Conservation (phyloP, 129 eudicot genomes). For the Centella asiatica region DNA sequence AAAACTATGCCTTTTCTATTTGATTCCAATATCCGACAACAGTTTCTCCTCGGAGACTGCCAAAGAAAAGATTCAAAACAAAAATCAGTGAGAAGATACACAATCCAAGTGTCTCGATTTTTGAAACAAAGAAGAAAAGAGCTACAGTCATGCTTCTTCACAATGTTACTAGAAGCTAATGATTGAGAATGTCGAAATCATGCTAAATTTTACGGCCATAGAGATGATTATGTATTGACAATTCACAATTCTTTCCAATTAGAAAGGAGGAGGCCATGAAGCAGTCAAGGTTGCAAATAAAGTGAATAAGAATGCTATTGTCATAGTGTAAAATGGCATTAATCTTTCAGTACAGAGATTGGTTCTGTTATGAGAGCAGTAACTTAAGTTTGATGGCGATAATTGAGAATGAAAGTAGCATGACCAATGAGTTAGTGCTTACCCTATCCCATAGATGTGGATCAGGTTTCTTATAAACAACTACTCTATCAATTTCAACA, state of each 20-base stretch:
- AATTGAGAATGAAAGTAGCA: not conserved
- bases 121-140: not conserved
- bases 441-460: constrained; percentile 91
- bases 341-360: not conserved
- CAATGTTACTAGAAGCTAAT: not conserved
- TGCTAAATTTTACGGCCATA: not conserved
- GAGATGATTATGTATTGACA: not conserved
- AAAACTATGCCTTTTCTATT: constrained; percentile 49
- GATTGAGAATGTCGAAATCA: not conserved
- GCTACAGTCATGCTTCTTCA: not conserved
- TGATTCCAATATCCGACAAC: constrained; percentile 65
- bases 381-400: not conserved
- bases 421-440: constrained; percentile 10
- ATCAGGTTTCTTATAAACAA: constrained; percentile 67
- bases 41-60: constrained; percentile 84
- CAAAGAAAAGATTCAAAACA: constrained; percentile 1
- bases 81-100: not conserved
- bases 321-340: not conserved
- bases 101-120: not conserved
- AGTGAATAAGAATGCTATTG: not conserved
- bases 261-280: not conserved
- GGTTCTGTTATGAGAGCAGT: not conserved
- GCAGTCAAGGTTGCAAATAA: not conserved
- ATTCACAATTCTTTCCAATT: not conserved
- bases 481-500: constrained; percentile 51